phyloP scores from a whole-genome alignment of 192 early-diverging fungal genomes.

The Powellomyces hirtus region DNA sequence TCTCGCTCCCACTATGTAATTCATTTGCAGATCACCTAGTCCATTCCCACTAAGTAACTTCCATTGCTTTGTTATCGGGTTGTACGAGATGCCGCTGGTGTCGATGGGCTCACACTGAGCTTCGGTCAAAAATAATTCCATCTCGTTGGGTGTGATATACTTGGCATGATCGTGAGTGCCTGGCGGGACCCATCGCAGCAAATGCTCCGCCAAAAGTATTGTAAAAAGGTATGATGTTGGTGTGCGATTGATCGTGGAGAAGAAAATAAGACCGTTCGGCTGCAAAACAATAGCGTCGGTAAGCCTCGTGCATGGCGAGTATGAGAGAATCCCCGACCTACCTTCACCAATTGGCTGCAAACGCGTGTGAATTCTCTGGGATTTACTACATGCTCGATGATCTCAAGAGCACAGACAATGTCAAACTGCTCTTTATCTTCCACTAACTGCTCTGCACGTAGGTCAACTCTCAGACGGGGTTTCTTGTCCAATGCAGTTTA shows the following conservation, averaged over 20 bases:
- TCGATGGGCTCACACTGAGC: slow-evolving; percentile 32
- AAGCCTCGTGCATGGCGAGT: no score
- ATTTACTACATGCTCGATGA: slow-evolving; percentile 89
- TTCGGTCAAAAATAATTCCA: slow-evolving; percentile 32
- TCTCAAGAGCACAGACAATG: slow-evolving; percentile 81
- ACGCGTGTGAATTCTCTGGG: slow-evolving; percentile 68
- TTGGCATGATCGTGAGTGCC: slow-evolving; percentile 87
- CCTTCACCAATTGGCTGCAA: slow-evolving; percentile 64
- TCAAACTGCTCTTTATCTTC: slow-evolving; percentile 63
- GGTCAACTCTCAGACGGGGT: neutral
- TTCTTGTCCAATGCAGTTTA: neutral
- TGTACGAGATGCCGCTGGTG: slow-evolving; percentile 33
- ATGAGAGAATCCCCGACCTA: slow-evolving; percentile 12
- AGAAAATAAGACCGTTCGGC: slow-evolving; percentile 69
- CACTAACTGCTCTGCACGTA: slow-evolving; percentile 57
- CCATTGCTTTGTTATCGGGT: slow-evolving; percentile 33
- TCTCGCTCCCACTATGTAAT: slow-evolving; percentile 34
- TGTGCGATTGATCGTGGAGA: slow-evolving; percentile 93
- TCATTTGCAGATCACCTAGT: slow-evolving; percentile 39
- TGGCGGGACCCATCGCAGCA: slow-evolving; percentile 71
- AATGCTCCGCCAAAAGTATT: slow-evolving; percentile 76
- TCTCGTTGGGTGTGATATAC: slow-evolving; percentile 79
- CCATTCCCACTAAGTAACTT: slow-evolving; percentile 5
- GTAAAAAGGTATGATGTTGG: slow-evolving; percentile 71
- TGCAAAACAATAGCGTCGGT: no score